These are phyloP conservation scores for Circinella minor DNA, from an alignment of 371 early-diverging fungal genomes.

Conservation along the genomic window DNA sequence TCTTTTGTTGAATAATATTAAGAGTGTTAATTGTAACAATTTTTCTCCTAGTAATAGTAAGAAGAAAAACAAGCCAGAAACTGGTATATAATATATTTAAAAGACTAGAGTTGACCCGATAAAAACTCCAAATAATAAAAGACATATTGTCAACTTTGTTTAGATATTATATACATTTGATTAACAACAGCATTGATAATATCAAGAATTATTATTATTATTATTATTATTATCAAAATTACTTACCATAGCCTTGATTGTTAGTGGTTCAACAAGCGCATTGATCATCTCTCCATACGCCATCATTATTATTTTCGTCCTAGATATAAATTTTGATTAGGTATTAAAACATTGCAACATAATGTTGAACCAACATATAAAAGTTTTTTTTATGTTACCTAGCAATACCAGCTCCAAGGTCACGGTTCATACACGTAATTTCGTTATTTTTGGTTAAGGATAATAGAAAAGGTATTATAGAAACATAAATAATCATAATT, in stretches of 20 bases:
- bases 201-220: neutral
- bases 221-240: neutral
- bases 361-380: neutral
- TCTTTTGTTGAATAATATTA: too few species aligned
- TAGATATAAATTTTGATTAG: neutral
- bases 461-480: neutral
- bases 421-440: constrained; percentile 16
- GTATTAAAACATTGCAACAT: neutral
- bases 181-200: too few species aligned
- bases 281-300: constrained; percentile 22
- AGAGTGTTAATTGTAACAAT: too few species aligned
- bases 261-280: constrained; percentile 21
- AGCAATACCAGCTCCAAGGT: neutral
- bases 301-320: constrained; percentile 13
- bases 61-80: too few species aligned
- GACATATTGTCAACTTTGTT: constrained; percentile 6
- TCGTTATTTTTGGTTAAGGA: constrained; percentile 2
- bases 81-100: neutral
- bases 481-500: neutral
- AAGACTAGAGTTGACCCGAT: neutral
- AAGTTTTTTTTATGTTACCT: neutral
- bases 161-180: neutral
- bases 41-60: too few species aligned
- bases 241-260: constrained; percentile 20
- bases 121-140: constrained; percentile 7